phyloP scores from a whole-genome alignment of 108 stramenopile species.

The Fragilaria radians region DNA sequence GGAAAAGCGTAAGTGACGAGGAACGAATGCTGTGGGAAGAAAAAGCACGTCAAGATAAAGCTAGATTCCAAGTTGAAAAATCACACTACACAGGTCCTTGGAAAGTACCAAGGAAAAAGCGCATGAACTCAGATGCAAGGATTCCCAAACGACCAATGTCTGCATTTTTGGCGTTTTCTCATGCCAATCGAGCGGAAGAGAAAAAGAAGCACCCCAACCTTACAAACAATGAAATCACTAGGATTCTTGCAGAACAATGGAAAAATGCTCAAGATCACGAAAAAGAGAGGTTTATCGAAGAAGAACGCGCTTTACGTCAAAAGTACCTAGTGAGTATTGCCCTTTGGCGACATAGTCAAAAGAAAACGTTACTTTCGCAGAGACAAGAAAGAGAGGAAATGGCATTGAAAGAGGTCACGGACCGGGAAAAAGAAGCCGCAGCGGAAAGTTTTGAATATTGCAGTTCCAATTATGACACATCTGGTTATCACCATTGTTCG shows the following conservation, averaged over 20 bases:
- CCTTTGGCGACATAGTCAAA: no score
- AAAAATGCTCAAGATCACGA: conserved; percentile 18
- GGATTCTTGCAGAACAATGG: conserved; percentile 34
- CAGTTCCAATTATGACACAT: no score
- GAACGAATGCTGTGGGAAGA: conserved; percentile 37
- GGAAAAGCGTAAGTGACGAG: conserved; percentile 20
- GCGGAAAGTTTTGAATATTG: no score
- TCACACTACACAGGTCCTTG: conserved; percentile 26
- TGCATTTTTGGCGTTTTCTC: conserved; percentile 33
- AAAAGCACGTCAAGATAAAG: conserved; percentile 33
- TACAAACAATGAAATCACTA: conserved; percentile 28
- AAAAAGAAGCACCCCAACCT: conserved; percentile 23
- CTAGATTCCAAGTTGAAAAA: conserved; percentile 32
- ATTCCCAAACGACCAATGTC: conserved; percentile 36
- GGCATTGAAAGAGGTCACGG: no score
- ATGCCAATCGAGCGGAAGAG: conserved; percentile 24
- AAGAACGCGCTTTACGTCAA: no score
- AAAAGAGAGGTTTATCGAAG: conserved; percentile 12
- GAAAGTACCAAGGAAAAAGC: conserved; percentile 8
- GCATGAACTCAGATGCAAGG: conserved; percentile 14
- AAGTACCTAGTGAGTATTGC: no score
- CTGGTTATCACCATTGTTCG: no score
- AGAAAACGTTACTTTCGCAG: no score
- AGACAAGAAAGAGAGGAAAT: no score
- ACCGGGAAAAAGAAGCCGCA: no score